Evolutionary conservation across 306 rosid genomes (phyloP).

Genomic region (Sesbania bispinosa): DNA sequence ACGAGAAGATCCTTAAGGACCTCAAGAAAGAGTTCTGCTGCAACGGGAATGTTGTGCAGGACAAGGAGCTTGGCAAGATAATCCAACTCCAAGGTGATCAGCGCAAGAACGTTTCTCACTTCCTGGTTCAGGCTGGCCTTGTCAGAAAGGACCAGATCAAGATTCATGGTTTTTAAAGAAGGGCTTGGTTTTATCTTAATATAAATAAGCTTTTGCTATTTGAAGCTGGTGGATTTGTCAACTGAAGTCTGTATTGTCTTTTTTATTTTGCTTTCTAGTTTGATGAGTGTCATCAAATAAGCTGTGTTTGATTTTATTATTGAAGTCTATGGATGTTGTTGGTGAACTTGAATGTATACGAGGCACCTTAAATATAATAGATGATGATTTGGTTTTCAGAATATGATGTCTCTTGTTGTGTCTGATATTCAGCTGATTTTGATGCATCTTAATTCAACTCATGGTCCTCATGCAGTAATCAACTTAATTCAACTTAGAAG

Average conservation of each 20-base stretch:
- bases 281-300: not conserved
- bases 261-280: not conserved
- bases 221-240: too few species aligned
- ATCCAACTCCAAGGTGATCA: slow-evolving; percentile 95
- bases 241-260: too few species aligned
- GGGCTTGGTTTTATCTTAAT: not conserved
- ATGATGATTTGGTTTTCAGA: not conserved
- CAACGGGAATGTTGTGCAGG: slow-evolving; percentile 95
- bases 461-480: too few species aligned
- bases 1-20: slow-evolving; percentile 82
- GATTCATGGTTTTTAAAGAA: slow-evolving; percentile 73
- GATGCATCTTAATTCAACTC: too few species aligned
- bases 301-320: not conserved
- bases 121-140: slow-evolving; percentile 58
- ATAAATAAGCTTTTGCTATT: too few species aligned
- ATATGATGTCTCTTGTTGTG: not conserved
- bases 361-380: not conserved
- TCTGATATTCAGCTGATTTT: not conserved
- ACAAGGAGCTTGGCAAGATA: slow-evolving; percentile 78
- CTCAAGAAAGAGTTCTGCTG: slow-evolving; percentile 84
- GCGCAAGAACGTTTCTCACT: slow-evolving; percentile 78
- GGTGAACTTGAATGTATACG: not conserved
- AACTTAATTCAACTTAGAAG: too few species aligned
- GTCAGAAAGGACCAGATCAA: slow-evolving; percentile 75
- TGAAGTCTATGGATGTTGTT: not conserved